Percentiles rank a stretch among this genome's conserved stretches.
phyloP scores from a whole-genome alignment of 805 yeast genomes.

The Starmerella vaccinii region DNA sequence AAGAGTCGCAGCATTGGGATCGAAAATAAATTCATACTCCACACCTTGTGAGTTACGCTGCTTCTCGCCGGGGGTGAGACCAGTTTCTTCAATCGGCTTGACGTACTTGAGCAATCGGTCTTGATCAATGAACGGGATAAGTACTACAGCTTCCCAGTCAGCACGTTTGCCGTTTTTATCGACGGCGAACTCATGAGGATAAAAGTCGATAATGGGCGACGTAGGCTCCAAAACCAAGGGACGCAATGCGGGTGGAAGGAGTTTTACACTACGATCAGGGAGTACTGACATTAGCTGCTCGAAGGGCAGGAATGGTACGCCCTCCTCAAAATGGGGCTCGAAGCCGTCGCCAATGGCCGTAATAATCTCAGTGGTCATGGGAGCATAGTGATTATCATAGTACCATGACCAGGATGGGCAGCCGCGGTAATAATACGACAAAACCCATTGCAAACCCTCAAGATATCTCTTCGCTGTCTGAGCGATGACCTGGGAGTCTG shows the following conservation, averaged over 20 bases:
- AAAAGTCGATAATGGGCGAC: conserved; percentile 83
- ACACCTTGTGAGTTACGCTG: conserved; percentile 64
- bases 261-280: conserved; percentile 76
- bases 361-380: conserved; percentile 79
- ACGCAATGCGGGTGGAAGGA: conserved; percentile 71
- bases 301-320: conserved; percentile 80
- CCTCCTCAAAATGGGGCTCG: conserved; percentile 51
- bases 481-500: conserved; percentile 45
- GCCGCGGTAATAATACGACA: conserved; percentile 81
- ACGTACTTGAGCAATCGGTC: conserved; percentile 61
- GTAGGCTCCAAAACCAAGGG: conserved; percentile 72
- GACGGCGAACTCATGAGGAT: conserved; percentile 76
- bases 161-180: conserved; percentile 94
- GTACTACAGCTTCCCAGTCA: conserved; percentile 95
- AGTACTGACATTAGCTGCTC: conserved; percentile 96
- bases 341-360: conserved; percentile 51
- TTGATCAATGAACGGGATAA: conserved; percentile 84
- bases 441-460: conserved; percentile 95
- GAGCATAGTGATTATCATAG: conserved; percentile 81
- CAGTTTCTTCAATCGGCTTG: conserved; percentile 48
- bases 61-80: conserved; percentile 57
- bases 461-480: conserved; percentile 69
- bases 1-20: conserved; percentile 60
- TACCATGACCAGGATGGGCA: conserved; percentile 96
- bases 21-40: conserved; percentile 57